These are phyloP conservation scores for Sugiyamaella marilandica DNA, from an alignment of 805 yeast genomes.

Conservation along the genomic window DNA sequence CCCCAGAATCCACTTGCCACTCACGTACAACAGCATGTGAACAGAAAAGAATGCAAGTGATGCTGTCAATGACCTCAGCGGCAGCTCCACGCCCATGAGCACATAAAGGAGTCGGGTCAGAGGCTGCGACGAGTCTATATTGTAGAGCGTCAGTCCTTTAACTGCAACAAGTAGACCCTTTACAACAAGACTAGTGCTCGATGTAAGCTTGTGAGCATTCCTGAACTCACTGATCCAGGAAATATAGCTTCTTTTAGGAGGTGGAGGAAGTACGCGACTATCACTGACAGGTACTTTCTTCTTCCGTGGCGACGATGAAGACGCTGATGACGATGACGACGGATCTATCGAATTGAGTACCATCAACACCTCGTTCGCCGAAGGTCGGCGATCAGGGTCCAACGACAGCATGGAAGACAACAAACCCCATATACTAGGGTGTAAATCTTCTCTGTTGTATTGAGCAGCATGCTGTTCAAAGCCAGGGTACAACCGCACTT, in stretches of 20 bases:
- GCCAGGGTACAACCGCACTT: slow-evolving; percentile 33
- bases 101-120: background rate
- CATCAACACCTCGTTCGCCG: slow-evolving; percentile 33
- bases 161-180: background rate
- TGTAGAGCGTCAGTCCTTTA: background rate
- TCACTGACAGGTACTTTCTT: background rate
- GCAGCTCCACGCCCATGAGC: background rate
- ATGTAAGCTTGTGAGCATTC: background rate
- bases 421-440: slow-evolving; percentile 33
- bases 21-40: slow-evolving; percentile 3
- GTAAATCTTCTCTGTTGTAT: slow-evolving; percentile 28
- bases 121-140: background rate
- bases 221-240: background rate
- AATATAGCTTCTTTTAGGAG: background rate
- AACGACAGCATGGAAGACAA: slow-evolving; percentile 38
- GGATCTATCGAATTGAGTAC: background rate
- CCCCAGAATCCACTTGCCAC: background rate
- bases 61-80: background rate
- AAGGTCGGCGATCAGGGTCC: slow-evolving; percentile 40
- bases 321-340: background rate
- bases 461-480: slow-evolving; percentile 19
- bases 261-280: background rate
- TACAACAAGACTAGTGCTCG: background rate
- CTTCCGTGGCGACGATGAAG: background rate
- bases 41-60: background rate